phyloP scores from a whole-genome alignment of 345 rosid species.

The Psidium friedrichsthalianum region DNA sequence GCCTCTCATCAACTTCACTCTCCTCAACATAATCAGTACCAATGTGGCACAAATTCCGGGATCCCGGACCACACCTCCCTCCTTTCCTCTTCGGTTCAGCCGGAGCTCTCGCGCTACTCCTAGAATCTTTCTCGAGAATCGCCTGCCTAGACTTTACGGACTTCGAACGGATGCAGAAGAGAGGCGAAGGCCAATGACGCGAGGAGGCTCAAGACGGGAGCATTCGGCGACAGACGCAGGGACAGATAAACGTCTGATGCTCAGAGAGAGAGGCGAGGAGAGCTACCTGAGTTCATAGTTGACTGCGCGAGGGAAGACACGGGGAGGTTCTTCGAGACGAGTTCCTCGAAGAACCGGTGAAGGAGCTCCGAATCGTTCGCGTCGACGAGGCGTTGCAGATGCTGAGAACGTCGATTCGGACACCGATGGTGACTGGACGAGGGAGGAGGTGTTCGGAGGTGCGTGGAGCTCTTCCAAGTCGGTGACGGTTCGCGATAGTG shows the following conservation, averaged over 20 bases:
- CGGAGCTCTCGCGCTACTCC: slow-evolving; percentile 1
- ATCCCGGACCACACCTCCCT: slow-evolving; percentile 2
- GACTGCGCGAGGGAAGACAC: slow-evolving; percentile 35
- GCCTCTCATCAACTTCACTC: slow-evolving; percentile 23
- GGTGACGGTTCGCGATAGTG: slow-evolving; percentile 6
- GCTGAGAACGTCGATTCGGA: slow-evolving; percentile 19
- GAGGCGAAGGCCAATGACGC: slow-evolving; percentile 64
- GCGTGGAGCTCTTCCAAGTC: slow-evolving; percentile 18
- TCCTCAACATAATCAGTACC: slow-evolving; percentile 16
- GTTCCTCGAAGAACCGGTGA: slow-evolving; percentile 31
- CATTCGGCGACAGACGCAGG: slow-evolving; percentile 45
- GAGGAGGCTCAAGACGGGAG: slow-evolving; percentile 73
- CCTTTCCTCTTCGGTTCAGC: neutral
- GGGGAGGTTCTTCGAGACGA: slow-evolving; percentile 30
- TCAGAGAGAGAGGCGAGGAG: slow-evolving; percentile 23
- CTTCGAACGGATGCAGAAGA: slow-evolving; percentile 53
- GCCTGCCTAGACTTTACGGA: slow-evolving; percentile 33
- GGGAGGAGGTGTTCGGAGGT: neutral
- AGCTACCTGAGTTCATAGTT: slow-evolving; percentile 45
- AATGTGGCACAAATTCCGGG: neutral
- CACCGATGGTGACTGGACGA: neutral
- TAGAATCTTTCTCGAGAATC: neutral
- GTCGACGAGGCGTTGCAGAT: slow-evolving; percentile 35
- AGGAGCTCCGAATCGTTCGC: slow-evolving; percentile 31
- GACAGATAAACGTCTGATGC: slow-evolving; percentile 48